These are phyloP conservation scores for Lasiosphaeria ovina DNA, from an alignment of 495 filamentous ascomycete species.

Conservation along the genomic window DNA sequence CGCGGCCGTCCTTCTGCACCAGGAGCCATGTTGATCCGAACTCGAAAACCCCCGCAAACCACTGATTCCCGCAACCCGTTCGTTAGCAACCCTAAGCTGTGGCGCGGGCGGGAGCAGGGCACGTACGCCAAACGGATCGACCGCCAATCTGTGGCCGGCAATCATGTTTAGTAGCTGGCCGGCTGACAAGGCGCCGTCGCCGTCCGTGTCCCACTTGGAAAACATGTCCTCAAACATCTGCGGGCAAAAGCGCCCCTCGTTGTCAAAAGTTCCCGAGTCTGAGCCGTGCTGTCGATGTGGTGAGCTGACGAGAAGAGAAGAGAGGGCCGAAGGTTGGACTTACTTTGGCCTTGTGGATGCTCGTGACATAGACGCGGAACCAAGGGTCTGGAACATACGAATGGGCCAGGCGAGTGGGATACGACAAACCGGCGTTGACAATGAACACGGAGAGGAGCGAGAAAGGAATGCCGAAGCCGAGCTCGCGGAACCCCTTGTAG, in stretches of 20 bases:
- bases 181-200: constrained; percentile 18
- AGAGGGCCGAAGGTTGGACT: neutral
- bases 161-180: constrained; percentile 23
- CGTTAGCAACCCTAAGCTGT: neutral
- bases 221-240: constrained; percentile 60
- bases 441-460: constrained; percentile 42
- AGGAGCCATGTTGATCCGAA: constrained; percentile 48
- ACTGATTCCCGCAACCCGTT: constrained; percentile 6
- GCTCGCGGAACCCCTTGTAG: constrained; percentile 50
- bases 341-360: constrained; percentile 52
- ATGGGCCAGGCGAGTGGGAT: constrained; percentile 41
- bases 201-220: constrained; percentile 46
- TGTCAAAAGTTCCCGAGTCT: constrained; percentile 52
- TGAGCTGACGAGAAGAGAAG: neutral
- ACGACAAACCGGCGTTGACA: constrained; percentile 53
- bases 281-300: constrained; percentile 48
- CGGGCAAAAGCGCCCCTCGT: constrained; percentile 54
- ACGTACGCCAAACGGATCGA: constrained; percentile 28
- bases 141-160: constrained; percentile 18
- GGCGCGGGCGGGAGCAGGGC: neutral
- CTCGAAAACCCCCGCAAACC: constrained; percentile 41
- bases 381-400: constrained; percentile 42
- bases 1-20: constrained; percentile 43
- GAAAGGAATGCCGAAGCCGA: constrained; percentile 52
- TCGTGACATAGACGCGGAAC: constrained; percentile 50